These are phyloP conservation scores for Geotrichum histeridarum DNA, from an alignment of 1,139 yeast genomes.

Conservation along the genomic window DNA sequence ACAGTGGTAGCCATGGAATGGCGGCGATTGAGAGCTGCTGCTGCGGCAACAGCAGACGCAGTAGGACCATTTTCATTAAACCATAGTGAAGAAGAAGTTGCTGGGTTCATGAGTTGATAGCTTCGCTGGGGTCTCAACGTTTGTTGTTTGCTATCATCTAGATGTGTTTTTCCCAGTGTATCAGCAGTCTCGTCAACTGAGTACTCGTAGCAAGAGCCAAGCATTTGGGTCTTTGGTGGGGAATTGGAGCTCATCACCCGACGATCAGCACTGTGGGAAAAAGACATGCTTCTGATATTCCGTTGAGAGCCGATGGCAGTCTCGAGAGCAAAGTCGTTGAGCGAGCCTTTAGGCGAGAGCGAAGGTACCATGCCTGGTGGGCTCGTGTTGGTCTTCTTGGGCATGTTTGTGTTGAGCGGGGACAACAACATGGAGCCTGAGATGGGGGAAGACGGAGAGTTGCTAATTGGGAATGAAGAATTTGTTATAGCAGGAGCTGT, in stretches of 20 bases:
- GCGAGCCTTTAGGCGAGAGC: constrained; percentile 1
- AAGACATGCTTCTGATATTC: constrained; percentile 14
- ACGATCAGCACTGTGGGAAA: constrained; percentile 8
- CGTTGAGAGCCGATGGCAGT: constrained; percentile 9
- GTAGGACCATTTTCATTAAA: constrained; percentile 5
- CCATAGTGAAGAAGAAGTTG: constrained; percentile 10
- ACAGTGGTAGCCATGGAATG: constrained; percentile 15
- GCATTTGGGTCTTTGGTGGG: constrained; percentile 4
- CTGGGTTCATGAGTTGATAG: neutral
- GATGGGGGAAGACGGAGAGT: constrained; percentile 7
- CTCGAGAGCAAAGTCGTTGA: constrained; percentile 8
- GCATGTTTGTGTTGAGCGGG: neutral
- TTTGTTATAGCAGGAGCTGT: neutral
- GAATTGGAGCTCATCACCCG: neutral
- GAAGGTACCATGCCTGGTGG: neutral
- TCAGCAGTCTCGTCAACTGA: constrained; percentile 5
- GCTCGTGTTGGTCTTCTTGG: neutral
- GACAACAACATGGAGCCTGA: constrained; percentile 3
- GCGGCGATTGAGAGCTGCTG: constrained; percentile 8
- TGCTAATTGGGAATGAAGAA: neutral
- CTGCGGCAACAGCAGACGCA: neutral
- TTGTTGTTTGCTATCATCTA: neutral
- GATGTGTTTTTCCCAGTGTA: constrained; percentile 1
- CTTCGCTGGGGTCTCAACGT: constrained; percentile 4
- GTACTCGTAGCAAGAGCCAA: constrained; percentile 4